Percentiles rank a stretch among this genome's conserved stretches.
Conservation (phyloP, 371 early-diverging fungal species). For the Mycotypha africana region DNA sequence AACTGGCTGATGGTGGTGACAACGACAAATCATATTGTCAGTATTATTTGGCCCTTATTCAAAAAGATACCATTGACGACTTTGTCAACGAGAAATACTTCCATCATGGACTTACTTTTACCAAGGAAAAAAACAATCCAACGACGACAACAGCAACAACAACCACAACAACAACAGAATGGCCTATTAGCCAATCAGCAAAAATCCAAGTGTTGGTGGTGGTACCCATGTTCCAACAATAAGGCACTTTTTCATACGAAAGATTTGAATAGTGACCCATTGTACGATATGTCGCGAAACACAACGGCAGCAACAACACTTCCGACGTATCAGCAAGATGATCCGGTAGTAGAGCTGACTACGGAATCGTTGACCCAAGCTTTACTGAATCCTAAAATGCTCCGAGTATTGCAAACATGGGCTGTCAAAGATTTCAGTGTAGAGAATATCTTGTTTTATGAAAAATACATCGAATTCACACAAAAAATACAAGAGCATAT, state of each 20-base stretch:
- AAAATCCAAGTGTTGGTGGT: no score
- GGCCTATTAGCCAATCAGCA: no score
- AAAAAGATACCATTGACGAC: conserved; percentile 1
- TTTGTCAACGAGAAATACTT: not conserved
- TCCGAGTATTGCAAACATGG: conserved; percentile 12
- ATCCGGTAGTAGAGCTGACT: not conserved
- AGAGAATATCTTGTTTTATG: conserved; percentile 34
- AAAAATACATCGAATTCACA: conserved; percentile 14
- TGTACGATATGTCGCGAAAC: no score
- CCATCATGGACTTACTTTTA: no score
- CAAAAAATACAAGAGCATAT: not conserved
- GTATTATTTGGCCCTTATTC: conserved; percentile 5
- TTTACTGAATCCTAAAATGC: conserved; percentile 7
- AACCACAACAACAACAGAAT: no score
- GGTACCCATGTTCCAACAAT: not conserved
- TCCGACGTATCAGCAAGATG: not conserved
- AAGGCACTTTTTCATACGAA: not conserved
- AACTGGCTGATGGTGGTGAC: conserved; percentile 13
- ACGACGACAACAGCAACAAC: no score
- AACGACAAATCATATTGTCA: conserved; percentile 6
- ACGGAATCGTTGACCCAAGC: conserved; percentile 17
- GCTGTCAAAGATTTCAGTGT: conserved; percentile 38
- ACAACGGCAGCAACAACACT: no score
- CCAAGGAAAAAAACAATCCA: no score
- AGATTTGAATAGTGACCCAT: not conserved